Percentiles rank a stretch among this genome's conserved stretches.
phyloP scores from a whole-genome alignment of 2,329 filamentous ascomycete genomes.

The Xylaria sp. region DNA sequence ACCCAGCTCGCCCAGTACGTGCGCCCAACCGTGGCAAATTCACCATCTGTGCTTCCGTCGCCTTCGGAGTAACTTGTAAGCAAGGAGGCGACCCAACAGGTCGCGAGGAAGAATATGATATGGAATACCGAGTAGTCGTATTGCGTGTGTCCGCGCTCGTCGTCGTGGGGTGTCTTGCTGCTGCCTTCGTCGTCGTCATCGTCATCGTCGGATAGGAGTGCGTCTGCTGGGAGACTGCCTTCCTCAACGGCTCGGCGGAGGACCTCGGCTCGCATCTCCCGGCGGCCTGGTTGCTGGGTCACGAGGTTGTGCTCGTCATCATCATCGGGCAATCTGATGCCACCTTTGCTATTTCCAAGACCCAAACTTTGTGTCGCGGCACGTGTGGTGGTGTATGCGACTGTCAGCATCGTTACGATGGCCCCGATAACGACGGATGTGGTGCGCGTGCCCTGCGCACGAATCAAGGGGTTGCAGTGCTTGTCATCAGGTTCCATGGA shows the following conservation, averaged over 20 bases:
- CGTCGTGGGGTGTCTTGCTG: constrained; percentile 73
- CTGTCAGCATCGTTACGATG: constrained; percentile 93
- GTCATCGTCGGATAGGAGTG: constrained; percentile 75
- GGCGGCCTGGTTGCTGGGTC: constrained; percentile 81
- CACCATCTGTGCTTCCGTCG: constrained; percentile 66
- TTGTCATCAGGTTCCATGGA: constrained; percentile 97
- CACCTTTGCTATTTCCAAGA: constrained; percentile 64
- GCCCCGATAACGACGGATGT: constrained; percentile 92
- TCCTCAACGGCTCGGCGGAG: constrained; percentile 91
- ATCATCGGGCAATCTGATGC: constrained; percentile 68
- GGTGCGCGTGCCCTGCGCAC: constrained; percentile 83
- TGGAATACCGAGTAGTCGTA: constrained; percentile 98
- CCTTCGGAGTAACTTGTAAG: constrained; percentile 57
- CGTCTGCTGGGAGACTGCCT: constrained; percentile 88
- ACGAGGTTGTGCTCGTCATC: constrained; percentile 91
- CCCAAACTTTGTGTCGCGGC: constrained; percentile 90
- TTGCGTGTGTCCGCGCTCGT: constrained; percentile 87
- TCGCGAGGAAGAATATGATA: constrained; percentile 95
- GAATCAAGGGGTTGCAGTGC: constrained; percentile 89
- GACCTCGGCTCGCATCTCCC: constrained; percentile 92
- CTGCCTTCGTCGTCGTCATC: constrained; percentile 68
- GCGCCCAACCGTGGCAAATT: constrained; percentile 90
- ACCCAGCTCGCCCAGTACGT: constrained; percentile 99
- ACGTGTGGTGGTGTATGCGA: constrained; percentile 96
- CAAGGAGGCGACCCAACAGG: constrained; percentile 92